Conservation (phyloP, 768 basidiomycete species). For the Lactarius akahatsu region DNA sequence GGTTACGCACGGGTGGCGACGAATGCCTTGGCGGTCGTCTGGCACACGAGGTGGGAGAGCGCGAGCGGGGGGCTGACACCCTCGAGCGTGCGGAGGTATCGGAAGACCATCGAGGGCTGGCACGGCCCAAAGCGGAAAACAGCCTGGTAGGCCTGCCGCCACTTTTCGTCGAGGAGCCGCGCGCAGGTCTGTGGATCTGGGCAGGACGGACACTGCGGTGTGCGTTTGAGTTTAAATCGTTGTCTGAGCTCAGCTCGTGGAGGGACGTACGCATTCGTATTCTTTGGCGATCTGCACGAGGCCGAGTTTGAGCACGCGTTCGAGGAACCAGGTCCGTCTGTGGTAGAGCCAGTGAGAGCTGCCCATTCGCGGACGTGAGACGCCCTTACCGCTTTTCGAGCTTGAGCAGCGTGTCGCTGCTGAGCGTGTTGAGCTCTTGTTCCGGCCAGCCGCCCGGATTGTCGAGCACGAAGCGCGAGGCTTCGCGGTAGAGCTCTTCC, state of each 20-base stretch:
- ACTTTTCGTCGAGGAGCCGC: constrained; percentile 86
- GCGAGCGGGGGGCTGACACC: constrained; percentile 86
- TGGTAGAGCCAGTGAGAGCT: background rate
- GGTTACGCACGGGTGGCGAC: constrained; percentile 68
- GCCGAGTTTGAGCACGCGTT: constrained; percentile 89
- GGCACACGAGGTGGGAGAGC: constrained; percentile 84
- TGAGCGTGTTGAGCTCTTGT: constrained; percentile 78
- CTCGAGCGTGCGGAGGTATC: constrained; percentile 87
- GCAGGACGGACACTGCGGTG: constrained; percentile 70
- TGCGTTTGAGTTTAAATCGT: no score
- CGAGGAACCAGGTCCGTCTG: constrained; percentile 93
- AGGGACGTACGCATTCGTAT: constrained; percentile 78
- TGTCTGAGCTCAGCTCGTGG: no score
- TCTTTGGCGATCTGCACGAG: constrained; percentile 87
- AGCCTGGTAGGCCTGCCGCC: constrained; percentile 83
- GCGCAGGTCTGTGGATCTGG: constrained; percentile 80
- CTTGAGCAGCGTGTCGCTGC: constrained; percentile 79
- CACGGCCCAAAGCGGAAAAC: constrained; percentile 88
- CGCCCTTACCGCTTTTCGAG: constrained; percentile 72
- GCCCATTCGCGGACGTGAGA: background rate
- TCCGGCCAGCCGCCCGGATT: constrained; percentile 86
- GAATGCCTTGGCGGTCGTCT: constrained; percentile 86
- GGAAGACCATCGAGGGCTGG: constrained; percentile 90
- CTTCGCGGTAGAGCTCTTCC: constrained; percentile 86
- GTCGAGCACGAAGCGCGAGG: constrained; percentile 88